Percentiles rank a stretch among this genome's conserved stretches.
These are phyloP conservation scores for Xylaria multiplex DNA, from an alignment of 2,329 filamentous ascomycete species.

Conservation along the genomic window DNA sequence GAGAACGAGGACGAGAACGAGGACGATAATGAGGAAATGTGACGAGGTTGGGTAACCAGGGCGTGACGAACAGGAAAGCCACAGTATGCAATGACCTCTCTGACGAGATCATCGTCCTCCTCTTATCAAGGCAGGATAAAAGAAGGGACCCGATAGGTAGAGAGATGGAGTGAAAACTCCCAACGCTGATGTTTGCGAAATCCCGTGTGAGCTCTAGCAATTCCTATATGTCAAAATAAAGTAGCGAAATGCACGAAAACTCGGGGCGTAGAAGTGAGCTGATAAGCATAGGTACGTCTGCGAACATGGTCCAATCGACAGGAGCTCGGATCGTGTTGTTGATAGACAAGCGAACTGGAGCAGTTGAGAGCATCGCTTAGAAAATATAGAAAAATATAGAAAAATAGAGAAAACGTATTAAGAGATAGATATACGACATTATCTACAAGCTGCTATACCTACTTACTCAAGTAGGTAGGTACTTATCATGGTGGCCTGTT, in stretches of 20 bases:
- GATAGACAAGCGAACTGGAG: background rate
- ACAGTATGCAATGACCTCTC: slow-evolving; percentile 15
- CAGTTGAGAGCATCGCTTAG: background rate
- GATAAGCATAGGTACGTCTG: too few relatives aligned
- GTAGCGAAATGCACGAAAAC: background rate
- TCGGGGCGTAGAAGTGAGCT: background rate
- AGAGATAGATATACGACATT: background rate
- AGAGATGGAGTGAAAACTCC: background rate
- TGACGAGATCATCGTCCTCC: slow-evolving; percentile 9
- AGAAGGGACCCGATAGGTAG: too few relatives aligned
- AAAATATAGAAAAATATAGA: too few relatives aligned
- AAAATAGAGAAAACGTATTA: background rate
- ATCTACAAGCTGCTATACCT: background rate
- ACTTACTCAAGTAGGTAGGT: too few relatives aligned
- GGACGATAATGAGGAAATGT: background rate
- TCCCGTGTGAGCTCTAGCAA: background rate
- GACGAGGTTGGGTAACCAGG: background rate
- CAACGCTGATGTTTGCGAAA: background rate
- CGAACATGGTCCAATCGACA: background rate
- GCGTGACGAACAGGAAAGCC: slow-evolving; percentile 23
- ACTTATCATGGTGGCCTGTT: too few relatives aligned
- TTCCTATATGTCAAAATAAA: background rate
- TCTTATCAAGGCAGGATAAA: background rate
- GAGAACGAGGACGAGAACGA: background rate
- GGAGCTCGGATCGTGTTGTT: background rate